Evolutionary conservation across 2,329 filamentous ascomycete species (phyloP).

Genomic region (Fusarium sp.): DNA sequence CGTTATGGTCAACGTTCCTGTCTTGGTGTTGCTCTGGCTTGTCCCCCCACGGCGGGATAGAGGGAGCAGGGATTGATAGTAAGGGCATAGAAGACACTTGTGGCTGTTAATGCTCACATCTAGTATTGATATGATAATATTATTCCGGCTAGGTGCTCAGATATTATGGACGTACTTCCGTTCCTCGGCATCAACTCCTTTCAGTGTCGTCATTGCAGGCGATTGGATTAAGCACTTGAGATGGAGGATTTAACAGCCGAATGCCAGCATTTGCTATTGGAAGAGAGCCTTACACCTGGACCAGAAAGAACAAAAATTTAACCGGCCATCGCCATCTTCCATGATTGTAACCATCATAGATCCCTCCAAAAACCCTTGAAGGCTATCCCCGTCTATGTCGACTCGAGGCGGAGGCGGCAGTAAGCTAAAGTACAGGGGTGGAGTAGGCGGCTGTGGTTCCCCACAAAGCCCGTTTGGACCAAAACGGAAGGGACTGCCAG

Average conservation of each 20-base stretch:
- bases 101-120: not conserved
- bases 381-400: conserved; percentile 9
- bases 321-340: not conserved
- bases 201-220: not conserved
- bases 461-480: conserved; percentile 27
- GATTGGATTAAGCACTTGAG: not conserved
- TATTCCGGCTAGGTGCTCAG: not conserved
- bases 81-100: not conserved
- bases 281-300: not conserved
- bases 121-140: not conserved
- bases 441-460: conserved; percentile 30
- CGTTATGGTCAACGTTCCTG: not conserved
- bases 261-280: not conserved
- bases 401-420: not conserved
- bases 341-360: not conserved
- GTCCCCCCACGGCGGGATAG: not conserved
- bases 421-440: conserved; percentile 27
- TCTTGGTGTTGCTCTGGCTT: not conserved
- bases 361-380: conserved; percentile 19
- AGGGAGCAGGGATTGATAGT: not conserved
- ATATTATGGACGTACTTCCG: no score
- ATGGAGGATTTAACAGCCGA: not conserved
- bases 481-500: conserved; percentile 6
- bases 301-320: not conserved
- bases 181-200: not conserved